These are phyloP conservation scores for Fusarium camptoceras DNA, from an alignment of 2,329 filamentous ascomycete species.

Conservation along the genomic window DNA sequence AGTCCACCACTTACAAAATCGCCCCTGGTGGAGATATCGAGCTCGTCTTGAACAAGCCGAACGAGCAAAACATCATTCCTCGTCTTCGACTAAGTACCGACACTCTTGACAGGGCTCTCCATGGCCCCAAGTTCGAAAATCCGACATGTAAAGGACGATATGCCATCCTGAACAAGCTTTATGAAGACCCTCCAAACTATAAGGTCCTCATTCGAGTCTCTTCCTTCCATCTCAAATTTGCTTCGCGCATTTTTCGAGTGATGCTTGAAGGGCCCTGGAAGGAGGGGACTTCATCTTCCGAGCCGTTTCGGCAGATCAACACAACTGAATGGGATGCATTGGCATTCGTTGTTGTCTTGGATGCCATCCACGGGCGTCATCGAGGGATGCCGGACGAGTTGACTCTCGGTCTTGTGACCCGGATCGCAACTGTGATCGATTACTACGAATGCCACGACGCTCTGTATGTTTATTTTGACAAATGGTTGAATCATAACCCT, in stretches of 20 bases:
- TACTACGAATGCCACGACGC: conserved; percentile 19
- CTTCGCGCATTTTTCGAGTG: neutral
- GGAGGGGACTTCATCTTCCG: neutral
- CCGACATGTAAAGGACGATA: neutral
- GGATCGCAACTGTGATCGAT: conserved; percentile 14
- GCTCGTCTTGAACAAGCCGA: neutral
- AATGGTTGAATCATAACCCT: neutral
- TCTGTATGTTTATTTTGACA: neutral
- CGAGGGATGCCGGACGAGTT: fast-evolving
- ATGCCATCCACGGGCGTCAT: neutral
- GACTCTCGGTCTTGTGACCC: neutral
- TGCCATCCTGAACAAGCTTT: neutral
- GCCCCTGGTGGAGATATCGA: neutral
- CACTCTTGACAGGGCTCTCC: too few species aligned
- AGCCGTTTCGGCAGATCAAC: neutral
- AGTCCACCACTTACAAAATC: neutral
- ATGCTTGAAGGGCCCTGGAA: conserved; percentile 7
- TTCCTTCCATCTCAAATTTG: neutral
- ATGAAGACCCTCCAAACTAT: neutral
- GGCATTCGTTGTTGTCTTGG: neutral
- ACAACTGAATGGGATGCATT: conserved; percentile 5
- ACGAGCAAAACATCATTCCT: neutral
- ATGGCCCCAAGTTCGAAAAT: neutral
- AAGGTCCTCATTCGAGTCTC: neutral
- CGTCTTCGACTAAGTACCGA: neutral